Base-by-base conservation (phyloP, 176 grass and related monocot genomes). In the Aegilops longissima region DNA sequence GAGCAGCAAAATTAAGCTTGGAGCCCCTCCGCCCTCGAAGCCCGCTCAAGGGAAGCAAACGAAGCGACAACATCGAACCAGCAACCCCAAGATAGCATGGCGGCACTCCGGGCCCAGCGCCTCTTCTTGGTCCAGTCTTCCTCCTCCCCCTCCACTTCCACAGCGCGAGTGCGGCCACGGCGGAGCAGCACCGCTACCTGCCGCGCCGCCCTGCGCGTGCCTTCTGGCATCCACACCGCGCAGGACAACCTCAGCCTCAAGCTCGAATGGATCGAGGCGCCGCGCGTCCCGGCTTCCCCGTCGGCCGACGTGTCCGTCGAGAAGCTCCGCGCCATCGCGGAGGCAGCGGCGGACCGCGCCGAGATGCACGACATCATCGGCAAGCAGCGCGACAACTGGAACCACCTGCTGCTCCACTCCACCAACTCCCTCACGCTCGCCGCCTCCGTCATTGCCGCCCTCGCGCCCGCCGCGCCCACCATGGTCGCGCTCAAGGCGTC, bases 291-390 rank as follows among this genome's bases (percentile, higher is more conserved):
- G 73, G 23, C 73, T 24, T 52, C 73, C 13, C 31, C 45, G 29
- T 54, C 52, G 17, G 54, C 58, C 5, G 45, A 18, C 31, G 24
- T 69, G 12, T 51, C 73, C 0, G 0, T 30, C 42, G 33, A 76
- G 76, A 92, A 85, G 86, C 85, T 95, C 35, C 61, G 83, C 3
- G 86, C 88, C 9, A 39, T 95, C 1, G 90, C 85, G 1, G 90
- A 89, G 1, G 93, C 90, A 0, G 86, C 78, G 6, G 88, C 93
- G 34, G 90, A 92, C 54, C 75, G 90, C 0, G 90, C 86, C 0
- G 86, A 90, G 9, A 95, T 95, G 93, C 93, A 95, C 80, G 90
- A 87, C 70, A 95, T 95, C 83, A 87, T 95, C 77, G 90, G 90
- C 0, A 16, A 12, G 44, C 93, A 92, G 86, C 38, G 86, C 30